Base-by-base conservation (phyloP, 257 asterid species). In the Nicotiana otophora region DNA sequence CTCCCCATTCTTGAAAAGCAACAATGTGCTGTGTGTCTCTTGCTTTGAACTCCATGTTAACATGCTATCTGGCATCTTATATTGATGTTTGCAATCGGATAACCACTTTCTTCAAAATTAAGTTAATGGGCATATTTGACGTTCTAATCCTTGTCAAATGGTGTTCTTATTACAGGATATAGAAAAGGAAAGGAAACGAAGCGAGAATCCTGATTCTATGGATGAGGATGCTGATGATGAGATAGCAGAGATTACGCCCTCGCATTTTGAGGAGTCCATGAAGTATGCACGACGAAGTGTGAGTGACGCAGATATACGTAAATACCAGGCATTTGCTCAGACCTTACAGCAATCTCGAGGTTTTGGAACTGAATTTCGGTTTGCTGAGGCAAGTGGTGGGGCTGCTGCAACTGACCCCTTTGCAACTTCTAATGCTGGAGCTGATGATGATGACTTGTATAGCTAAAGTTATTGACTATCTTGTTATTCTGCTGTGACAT, bases 221-320 rank as follows among this genome's bases (percentile, higher is more conserved):
- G 94, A 89, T 1, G 94, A 91, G 86, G 93, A 89, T 36, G 89
- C 68, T 10, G 90, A 84, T 39, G 95, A 88, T 28, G 95, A 91
- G 64, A 88, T 88, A 31, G 72, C 91, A 1, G 95, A 91, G 85
- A 91, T 91, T 30, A 91, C 87, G 90, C 86, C 89, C 57, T 90
- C 91, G 8, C 95, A 91, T 83, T 91, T 91, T 58, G 95, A 91
- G 90, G 95, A 91, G 85, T 90, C 94, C 33, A 90, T 91, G 95
- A 91, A 90, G 83, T 91, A 81, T 81, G 95, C 93, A 5, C 92
- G 93, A 48, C 84, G 92, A 69, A 91, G 95, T 83, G 95, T 90
- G 42, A 91, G 95, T 77, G 93, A 90, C 63, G 93, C 93, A n/a
- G 95, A 91, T 86, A 91, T 91, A n/a, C 91, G 92, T 23, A 91